Evolutionary conservation across 306 rosid species (phyloP).

Genomic region (Quercus dentata): DNA sequence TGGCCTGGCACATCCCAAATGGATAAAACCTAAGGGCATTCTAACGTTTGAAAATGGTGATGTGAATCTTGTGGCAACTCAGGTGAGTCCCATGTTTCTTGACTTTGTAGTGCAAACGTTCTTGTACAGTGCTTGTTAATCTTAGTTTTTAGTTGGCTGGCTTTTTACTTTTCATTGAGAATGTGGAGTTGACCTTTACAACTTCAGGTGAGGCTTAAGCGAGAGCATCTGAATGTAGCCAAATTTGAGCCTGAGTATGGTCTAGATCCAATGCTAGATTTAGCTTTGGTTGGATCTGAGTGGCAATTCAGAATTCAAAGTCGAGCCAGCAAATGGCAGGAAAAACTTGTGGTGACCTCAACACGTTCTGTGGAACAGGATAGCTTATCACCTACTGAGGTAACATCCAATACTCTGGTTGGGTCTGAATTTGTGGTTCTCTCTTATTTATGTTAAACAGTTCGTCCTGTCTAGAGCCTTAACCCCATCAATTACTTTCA

Average conservation of each 20-base stretch:
- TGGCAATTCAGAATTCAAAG: constrained; percentile 81
- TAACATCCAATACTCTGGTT: constrained; percentile 21
- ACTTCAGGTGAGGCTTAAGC: constrained; percentile 81
- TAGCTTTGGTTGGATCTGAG: constrained; percentile 82
- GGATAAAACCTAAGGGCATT: constrained; percentile 75
- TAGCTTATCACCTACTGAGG: constrained; percentile 76
- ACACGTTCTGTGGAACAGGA: constrained; percentile 86
- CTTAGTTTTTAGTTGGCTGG: constrained; percentile 2
- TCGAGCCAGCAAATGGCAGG: constrained; percentile 92
- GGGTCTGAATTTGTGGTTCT: neutral
- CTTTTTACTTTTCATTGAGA: constrained; percentile 19
- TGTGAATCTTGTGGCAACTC: constrained; percentile 93
- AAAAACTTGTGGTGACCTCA: constrained; percentile 88
- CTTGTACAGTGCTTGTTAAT: constrained; percentile 8
- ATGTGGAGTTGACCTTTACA: constrained; percentile 19
- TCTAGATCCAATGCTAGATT: constrained; percentile 90
- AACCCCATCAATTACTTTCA: neutral
- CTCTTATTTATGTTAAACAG: constrained; percentile 1
- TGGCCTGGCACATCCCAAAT: constrained; percentile 77
- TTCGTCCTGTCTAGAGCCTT: neutral
- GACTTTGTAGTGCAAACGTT: neutral
- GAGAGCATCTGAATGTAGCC: constrained; percentile 78
- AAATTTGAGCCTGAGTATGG: constrained; percentile 93
- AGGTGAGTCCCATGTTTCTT: constrained; percentile 50
- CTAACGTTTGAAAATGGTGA: constrained; percentile 85